A percentile compares a stretch with the other conserved stretches of the same genome.
These are phyloP conservation scores for Hypoxylon fuscum DNA, from an alignment of 495 filamentous ascomycete species.

Conservation along the genomic window DNA sequence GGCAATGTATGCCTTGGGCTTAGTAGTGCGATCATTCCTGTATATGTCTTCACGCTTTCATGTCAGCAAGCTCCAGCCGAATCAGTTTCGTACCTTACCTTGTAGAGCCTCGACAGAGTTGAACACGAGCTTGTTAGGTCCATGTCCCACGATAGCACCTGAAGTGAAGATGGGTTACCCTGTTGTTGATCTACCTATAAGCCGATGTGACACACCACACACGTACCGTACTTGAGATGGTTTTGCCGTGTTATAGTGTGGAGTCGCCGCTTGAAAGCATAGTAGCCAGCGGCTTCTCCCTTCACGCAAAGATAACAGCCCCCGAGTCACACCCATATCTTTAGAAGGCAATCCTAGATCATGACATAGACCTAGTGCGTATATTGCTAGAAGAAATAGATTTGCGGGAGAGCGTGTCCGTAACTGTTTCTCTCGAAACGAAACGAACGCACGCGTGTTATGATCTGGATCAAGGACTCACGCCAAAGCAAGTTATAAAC, in stretches of 20 bases:
- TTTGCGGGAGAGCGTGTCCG: too few relatives aligned
- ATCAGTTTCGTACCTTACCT: conserved; percentile 11
- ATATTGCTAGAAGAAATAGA: too few relatives aligned
- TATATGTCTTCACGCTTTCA: background rate
- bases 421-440: too few relatives aligned
- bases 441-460: too few relatives aligned
- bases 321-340: too few relatives aligned
- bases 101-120: conserved; percentile 25
- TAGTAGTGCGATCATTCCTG: background rate
- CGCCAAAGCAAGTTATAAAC: too few relatives aligned
- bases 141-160: conserved; percentile 32
- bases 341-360: too few relatives aligned
- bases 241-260: conserved; percentile 3
- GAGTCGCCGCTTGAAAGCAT: conserved; percentile 1
- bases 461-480: too few relatives aligned
- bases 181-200: conserved; percentile 3
- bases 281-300: too few relatives aligned
- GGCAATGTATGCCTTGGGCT: conserved; percentile 8
- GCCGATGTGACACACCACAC: background rate
- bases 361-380: too few relatives aligned
- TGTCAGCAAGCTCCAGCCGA: background rate
- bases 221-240: conserved; percentile 11
- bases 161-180: background rate
- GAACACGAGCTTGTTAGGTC: conserved; percentile 34
- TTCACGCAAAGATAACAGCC: too few relatives aligned